Conservation (phyloP, 2,329 filamentous ascomycete genomes). For the Microcyclosporella mali region DNA sequence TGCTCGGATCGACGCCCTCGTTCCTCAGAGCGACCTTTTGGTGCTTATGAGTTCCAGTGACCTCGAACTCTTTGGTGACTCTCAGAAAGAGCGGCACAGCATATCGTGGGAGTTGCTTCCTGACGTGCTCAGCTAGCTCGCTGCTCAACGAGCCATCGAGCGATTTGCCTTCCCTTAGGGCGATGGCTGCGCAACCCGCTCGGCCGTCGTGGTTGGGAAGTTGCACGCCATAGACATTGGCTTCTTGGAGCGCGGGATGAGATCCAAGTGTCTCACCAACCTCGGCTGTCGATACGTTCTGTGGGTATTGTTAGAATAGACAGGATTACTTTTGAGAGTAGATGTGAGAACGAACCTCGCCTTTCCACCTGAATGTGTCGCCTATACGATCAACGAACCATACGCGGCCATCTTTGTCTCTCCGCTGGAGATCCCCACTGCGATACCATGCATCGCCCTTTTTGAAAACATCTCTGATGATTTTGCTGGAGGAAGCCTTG, state of each 20-base stretch:
- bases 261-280: constrained; percentile 72
- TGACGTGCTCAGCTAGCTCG: constrained; percentile 56
- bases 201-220: constrained; percentile 47
- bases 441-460: constrained; percentile 79
- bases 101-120: constrained; percentile 59
- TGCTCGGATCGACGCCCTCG: constrained; percentile 65
- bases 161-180: constrained; percentile 39
- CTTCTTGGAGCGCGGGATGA: constrained; percentile 63
- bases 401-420: constrained; percentile 62
- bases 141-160: constrained; percentile 33
- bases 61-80: constrained; percentile 54
- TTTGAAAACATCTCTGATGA: constrained; percentile 64
- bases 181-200: constrained; percentile 71
- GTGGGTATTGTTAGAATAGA: constrained; percentile 13
- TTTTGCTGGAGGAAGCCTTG: constrained; percentile 64
- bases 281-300: constrained; percentile 47
- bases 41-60: constrained; percentile 84
- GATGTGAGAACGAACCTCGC: constrained; percentile 22
- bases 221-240: constrained; percentile 58
- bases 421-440: constrained; percentile 73
- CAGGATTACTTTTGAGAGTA: too few relatives aligned
- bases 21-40: constrained; percentile 69
- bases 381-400: constrained; percentile 79
- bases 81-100: constrained; percentile 74
- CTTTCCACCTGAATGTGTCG: constrained; percentile 75